Evolutionary conservation across 1,139 yeast species (phyloP).

Genomic region (Protomyces macrosporus): DNA sequence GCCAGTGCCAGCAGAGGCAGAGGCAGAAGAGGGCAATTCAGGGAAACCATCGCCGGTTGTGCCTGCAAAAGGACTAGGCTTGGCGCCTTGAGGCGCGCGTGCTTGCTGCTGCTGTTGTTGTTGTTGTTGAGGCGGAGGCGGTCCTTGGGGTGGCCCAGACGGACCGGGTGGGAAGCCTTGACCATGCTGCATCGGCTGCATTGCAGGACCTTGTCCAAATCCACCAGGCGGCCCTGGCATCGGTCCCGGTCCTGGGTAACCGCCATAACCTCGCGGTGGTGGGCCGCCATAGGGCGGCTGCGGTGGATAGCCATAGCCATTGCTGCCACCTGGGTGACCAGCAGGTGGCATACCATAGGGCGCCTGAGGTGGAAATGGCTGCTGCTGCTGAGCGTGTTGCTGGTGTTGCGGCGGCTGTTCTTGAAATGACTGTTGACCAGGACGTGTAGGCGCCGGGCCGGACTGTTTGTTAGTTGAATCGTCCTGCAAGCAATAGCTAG

Average conservation of each 20-base stretch:
- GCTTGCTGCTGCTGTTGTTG: conserved; percentile 38
- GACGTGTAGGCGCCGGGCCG: neutral
- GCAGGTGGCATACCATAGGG: conserved; percentile 5
- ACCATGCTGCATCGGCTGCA: conserved; percentile 38
- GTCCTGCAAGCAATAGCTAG: neutral
- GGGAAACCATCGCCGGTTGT: conserved; percentile 39
- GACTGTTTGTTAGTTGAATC: neutral
- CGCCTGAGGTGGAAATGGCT: neutral
- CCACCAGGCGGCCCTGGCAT: conserved; percentile 4
- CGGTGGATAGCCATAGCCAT: conserved; percentile 7
- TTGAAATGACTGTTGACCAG: neutral
- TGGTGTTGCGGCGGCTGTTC: conserved; percentile 17
- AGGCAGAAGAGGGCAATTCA: conserved; percentile 30
- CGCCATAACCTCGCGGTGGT: conserved; percentile 31
- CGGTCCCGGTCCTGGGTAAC: conserved; percentile 29
- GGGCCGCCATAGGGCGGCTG: conserved; percentile 26
- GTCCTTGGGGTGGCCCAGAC: conserved; percentile 32
- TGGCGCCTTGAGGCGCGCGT: conserved; percentile 40
- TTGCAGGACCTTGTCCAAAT: conserved; percentile 28
- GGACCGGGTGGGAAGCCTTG: conserved; percentile 1
- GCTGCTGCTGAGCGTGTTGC: conserved; percentile 4
- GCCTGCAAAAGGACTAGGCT: conserved; percentile 40
- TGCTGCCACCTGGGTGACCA: conserved; percentile 18
- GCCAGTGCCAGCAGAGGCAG: conserved; percentile 16
- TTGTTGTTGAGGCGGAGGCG: conserved; percentile 33